A percentile compares a stretch with the other conserved stretches of the same genome.
Evolutionary conservation across 331 rosid species (phyloP).

Genomic region (Rhamnella rubrinervis): DNA sequence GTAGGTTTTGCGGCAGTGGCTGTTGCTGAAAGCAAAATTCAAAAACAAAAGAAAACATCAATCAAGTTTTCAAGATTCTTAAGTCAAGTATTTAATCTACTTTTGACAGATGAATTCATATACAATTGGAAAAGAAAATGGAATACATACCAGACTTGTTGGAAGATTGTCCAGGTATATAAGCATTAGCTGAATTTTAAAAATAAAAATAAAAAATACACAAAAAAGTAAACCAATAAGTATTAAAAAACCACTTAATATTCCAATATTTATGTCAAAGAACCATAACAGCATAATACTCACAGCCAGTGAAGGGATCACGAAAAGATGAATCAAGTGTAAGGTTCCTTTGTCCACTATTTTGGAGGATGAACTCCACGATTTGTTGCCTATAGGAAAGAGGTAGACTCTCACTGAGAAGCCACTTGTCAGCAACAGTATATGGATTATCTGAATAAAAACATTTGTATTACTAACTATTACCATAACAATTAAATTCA

Average conservation of each 20-base stretch:
- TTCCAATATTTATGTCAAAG: constrained; percentile 14
- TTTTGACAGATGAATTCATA: neutral
- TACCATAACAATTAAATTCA: constrained; percentile 16
- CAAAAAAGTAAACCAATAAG: constrained; percentile 19
- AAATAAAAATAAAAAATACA: constrained; percentile 12
- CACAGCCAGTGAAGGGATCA: constrained; percentile 92
- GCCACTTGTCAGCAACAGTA: constrained; percentile 90
- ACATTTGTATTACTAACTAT: constrained; percentile 15
- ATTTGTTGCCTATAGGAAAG: constrained; percentile 88
- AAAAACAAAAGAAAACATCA: constrained; percentile 8
- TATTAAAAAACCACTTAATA: constrained; percentile 11
- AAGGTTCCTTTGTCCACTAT: constrained; percentile 72
- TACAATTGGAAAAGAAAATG: neutral
- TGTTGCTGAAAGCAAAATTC: constrained; percentile 29
- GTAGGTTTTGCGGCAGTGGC: constrained; percentile 54
- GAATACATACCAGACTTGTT: constrained; percentile 40
- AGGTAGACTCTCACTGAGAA: constrained; percentile 83
- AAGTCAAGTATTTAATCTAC: neutral
- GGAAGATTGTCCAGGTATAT: constrained; percentile 83
- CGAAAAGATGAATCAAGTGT: constrained; percentile 70
- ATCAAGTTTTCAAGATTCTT: neutral
- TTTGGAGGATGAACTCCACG: constrained; percentile 90
- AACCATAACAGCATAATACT: constrained; percentile 31
- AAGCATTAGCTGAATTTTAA: constrained; percentile 78
- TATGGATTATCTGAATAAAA: constrained; percentile 75